Percentiles rank a stretch among this genome's conserved stretches.
phyloP scores from a whole-genome alignment of 805 yeast genomes.

The Cyberlindnera japonica region DNA sequence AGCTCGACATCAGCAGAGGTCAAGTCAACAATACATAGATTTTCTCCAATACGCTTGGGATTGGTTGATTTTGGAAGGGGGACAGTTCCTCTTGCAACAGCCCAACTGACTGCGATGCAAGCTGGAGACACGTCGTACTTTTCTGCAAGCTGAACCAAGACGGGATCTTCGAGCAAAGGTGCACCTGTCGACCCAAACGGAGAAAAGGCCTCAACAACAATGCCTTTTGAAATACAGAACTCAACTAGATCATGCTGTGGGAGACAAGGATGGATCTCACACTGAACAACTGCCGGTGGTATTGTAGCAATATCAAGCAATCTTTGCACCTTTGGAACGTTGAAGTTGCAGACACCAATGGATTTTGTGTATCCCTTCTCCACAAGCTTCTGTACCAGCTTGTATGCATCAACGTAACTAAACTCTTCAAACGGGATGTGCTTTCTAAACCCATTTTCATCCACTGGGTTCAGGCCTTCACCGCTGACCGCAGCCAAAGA shows the following conservation, averaged over 20 bases:
- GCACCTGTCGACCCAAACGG: constrained; percentile 20
- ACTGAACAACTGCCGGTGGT: constrained; percentile 20
- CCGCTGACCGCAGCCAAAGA: constrained; percentile 20
- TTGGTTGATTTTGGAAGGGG: constrained; percentile 50
- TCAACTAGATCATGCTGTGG: constrained; percentile 19
- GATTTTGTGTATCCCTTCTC: constrained; percentile 14
- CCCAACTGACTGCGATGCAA: constrained; percentile 56
- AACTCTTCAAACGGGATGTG: not conserved
- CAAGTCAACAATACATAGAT: not conserved
- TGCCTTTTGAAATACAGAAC: constrained; percentile 15
- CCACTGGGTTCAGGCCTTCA: constrained; percentile 2
- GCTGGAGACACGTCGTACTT: constrained; percentile 42
- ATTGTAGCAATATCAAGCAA: constrained; percentile 11
- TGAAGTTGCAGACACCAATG: constrained; percentile 22
- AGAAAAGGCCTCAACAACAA: constrained; percentile 20
- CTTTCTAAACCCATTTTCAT: not conserved
- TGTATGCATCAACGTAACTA: constrained; percentile 16
- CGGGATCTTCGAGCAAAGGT: constrained; percentile 31
- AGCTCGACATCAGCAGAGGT: not conserved
- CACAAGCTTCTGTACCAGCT: constrained; percentile 6
- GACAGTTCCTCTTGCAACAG: constrained; percentile 49
- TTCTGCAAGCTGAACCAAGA: constrained; percentile 41
- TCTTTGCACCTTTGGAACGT: constrained; percentile 14
- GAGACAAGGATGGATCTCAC: constrained; percentile 20
- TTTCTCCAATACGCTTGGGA: constrained; percentile 36